Evolutionary conservation across 1,284 basidiomycete genomes (phyloP).

Genomic region (Pseudozyma tsukubaensis): DNA sequence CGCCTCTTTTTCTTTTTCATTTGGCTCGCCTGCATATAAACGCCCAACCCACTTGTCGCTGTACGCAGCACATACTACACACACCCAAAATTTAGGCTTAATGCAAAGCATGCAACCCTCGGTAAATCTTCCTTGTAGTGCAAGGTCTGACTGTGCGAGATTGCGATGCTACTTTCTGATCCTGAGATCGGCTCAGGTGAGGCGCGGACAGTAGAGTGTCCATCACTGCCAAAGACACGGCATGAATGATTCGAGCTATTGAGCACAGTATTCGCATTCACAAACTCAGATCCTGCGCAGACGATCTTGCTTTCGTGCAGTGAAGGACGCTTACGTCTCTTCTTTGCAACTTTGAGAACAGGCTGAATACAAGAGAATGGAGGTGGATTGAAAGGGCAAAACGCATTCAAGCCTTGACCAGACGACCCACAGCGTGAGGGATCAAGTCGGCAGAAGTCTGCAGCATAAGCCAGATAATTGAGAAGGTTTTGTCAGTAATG

Average conservation of each 20-base stretch:
- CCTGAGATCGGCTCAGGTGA: background rate
- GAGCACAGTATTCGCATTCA: no score
- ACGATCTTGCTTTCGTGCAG: no score
- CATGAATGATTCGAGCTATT: no score
- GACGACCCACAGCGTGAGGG: constrained; percentile 46
- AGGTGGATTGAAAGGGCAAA: no score
- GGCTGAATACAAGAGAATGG: no score
- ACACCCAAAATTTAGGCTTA: constrained; percentile 17
- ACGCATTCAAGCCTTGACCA: constrained; percentile 52
- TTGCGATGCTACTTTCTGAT: background rate
- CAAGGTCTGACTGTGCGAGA: no score
- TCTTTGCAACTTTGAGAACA: no score
- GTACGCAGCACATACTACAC: constrained; percentile 6
- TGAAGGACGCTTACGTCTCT: no score
- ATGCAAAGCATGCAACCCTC: constrained; percentile 22
- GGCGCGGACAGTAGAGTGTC: no score
- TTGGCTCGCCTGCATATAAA: constrained; percentile 9
- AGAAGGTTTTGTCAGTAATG: background rate
- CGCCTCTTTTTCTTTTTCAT: background rate
- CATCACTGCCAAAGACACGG: no score
- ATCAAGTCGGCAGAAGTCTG: constrained; percentile 36
- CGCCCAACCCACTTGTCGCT: constrained; percentile 4
- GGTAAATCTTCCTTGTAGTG: constrained; percentile 1
- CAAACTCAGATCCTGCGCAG: no score
- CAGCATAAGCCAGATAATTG: no score